These are phyloP conservation scores for Torrubiella hemipterigena DNA, from an alignment of 2,329 filamentous ascomycete genomes.

Conservation along the genomic window DNA sequence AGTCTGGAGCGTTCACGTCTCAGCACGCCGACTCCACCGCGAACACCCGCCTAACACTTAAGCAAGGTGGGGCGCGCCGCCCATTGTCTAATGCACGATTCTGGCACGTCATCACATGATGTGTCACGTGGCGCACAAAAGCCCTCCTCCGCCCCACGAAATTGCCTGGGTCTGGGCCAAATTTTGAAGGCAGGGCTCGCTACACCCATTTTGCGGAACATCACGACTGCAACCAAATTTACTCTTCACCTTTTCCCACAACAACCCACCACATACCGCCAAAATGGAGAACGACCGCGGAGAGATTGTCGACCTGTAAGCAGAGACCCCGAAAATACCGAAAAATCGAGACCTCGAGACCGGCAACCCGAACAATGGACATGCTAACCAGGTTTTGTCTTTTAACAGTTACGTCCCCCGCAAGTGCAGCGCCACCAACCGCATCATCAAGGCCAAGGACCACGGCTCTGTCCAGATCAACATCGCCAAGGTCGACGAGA, in stretches of 20 bases:
- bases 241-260: slow-evolving; percentile 14
- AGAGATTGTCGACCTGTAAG: slow-evolving; percentile 97
- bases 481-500: slow-evolving; percentile 97
- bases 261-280: slow-evolving; percentile 23
- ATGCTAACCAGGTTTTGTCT: slow-evolving; percentile 2
- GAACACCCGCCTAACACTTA: background rate
- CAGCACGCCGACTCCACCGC: background rate
- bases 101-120: slow-evolving; percentile 22
- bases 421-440: slow-evolving; percentile 98
- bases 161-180: slow-evolving; percentile 20
- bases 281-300: slow-evolving; percentile 99
- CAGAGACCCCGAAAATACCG: background rate
- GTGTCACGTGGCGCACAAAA: slow-evolving; percentile 20
- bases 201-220: no score
- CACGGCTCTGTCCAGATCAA: slow-evolving; percentile 97
- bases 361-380: no score
- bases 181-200: slow-evolving; percentile 17
- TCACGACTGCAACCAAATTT: slow-evolving; percentile 14
- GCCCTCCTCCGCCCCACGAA: slow-evolving; percentile 25
- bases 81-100: slow-evolving; percentile 12
- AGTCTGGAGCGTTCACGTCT: no score
- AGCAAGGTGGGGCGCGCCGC: background rate
- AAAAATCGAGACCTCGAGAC: background rate
- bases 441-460: slow-evolving; percentile 99
- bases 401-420: slow-evolving; percentile 81